Conservation (phyloP, 306 rosid genomes). For the Fragaria iinumae region DNA sequence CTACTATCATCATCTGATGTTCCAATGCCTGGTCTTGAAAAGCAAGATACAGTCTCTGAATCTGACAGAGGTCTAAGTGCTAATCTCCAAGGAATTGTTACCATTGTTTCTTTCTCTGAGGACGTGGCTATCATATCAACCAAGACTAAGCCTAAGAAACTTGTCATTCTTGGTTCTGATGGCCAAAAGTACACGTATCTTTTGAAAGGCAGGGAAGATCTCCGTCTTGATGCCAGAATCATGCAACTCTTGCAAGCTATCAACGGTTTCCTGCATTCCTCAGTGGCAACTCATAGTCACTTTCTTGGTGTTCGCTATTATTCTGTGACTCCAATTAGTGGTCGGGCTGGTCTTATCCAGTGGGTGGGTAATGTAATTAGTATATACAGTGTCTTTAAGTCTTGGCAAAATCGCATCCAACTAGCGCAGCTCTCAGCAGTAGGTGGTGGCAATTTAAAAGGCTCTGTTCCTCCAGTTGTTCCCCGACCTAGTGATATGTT, state of each 20-base stretch:
- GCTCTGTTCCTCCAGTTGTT: constrained; percentile 78
- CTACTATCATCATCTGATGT: constrained; percentile 80
- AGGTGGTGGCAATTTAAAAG: constrained; percentile 57
- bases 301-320: constrained; percentile 80
- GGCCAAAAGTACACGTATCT: constrained; percentile 92
- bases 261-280: constrained; percentile 78
- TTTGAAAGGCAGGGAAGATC: constrained; percentile 93
- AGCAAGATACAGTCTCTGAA: constrained; percentile 56
- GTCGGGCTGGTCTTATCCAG: constrained; percentile 92
- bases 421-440: constrained; percentile 62
- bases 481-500: constrained; percentile 99
- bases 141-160: constrained; percentile 95
- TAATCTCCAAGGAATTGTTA: constrained; percentile 66
- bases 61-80: constrained; percentile 45
- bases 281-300: constrained; percentile 69
- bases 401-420: constrained; percentile 91
- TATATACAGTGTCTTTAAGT: constrained; percentile 85
- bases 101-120: constrained; percentile 78
- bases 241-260: constrained; percentile 94
- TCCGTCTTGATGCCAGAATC: constrained; percentile 95
- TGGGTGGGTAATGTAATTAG: constrained; percentile 93
- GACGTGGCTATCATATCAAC: constrained; percentile 80
- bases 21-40: constrained; percentile 98
- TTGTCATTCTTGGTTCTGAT: constrained; percentile 82
- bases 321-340: constrained; percentile 98